Conservation (phyloP, 768 basidiomycete genomes). For the Mycena alexandri region DNA sequence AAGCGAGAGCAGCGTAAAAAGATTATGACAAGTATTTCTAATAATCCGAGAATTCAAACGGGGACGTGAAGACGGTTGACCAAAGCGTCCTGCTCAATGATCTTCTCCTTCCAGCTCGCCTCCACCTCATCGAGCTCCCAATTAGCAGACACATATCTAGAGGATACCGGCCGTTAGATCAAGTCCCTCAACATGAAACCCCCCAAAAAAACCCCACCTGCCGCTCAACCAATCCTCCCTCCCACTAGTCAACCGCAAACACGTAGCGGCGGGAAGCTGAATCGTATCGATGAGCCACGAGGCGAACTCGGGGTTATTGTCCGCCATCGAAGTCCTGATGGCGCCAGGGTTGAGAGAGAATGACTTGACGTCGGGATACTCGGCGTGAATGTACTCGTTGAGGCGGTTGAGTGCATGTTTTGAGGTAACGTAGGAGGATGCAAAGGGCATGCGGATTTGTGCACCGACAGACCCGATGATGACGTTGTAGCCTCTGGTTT, state of each 20-base stretch:
- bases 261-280: constrained; percentile 38
- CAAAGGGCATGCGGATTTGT: constrained; percentile 30
- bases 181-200: background rate
- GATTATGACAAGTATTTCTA: no score
- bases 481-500: constrained; percentile 29
- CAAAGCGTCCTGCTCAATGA: constrained; percentile 28
- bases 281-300: constrained; percentile 32
- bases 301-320: constrained; percentile 24
- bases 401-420: constrained; percentile 31
- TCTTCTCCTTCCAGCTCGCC: constrained; percentile 27
- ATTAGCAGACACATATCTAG: constrained; percentile 33
- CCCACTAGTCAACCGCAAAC: constrained; percentile 39
- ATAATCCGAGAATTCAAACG: no score
- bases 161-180: no score
- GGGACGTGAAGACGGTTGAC: constrained; percentile 29
- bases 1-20: no score
- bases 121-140: constrained; percentile 34
- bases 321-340: constrained; percentile 19
- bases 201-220: constrained; percentile 26
- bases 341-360: constrained; percentile 36
- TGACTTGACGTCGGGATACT: constrained; percentile 29
- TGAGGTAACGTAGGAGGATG: constrained; percentile 32
- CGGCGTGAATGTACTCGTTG: constrained; percentile 26
- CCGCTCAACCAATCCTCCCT: constrained; percentile 39
- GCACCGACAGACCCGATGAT: constrained; percentile 29